Base-by-base conservation (phyloP, 306 rosid species). In the Lupinus albus region DNA sequence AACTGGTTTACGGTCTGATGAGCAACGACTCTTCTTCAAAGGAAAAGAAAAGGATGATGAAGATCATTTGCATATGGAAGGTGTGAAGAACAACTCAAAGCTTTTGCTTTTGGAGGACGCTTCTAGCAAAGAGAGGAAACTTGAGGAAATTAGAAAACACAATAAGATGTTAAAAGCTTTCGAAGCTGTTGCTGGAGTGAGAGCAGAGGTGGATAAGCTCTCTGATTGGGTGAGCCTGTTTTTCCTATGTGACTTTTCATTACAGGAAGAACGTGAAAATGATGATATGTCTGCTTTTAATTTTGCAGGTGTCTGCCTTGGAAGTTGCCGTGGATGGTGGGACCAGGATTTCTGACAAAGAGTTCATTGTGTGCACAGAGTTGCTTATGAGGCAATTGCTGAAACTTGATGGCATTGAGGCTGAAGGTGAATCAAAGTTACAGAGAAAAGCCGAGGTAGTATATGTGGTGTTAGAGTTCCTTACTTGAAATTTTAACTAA, bases 361-460 rank as follows among this genome's bases (percentile, higher is more conserved):
- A 89, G 65, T 89, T 92, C 73, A n/a, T 72, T 2, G 52, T 77
- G 57, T 68, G 78, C 8, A 79, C 93, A 9, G 98, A 92, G 84
- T 63, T 92, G 84, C 95, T 92, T 16, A 89, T 87, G 98, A 83
- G 83, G 66, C 89, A 89, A 69, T 75, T 89, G 85, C 82, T 92
- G 89, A 84, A 86, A 61, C 64, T 92, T 82, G 98, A 89, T 71
- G 60, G 89, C 20, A 89, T 89, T 62, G 75, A 86, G 74, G 98
- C 96, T 68, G 95, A 89, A 65, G 98, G 95, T 44, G 91, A 84
- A 71, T 87, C 88, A 3, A 92, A 82, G 80, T 13, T 86, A 81
- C 95, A 84, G 82, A 83, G 98, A 64, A 92, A 86, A 81, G 82
- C 88, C 0, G 98, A 92, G 98, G 98, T 92, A 50, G 76, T 58